A percentile compares a stretch with the other conserved stretches of the same genome.
Conservation (phyloP, 192 early-diverging fungal genomes). For the Backusella parvicylindrica region DNA sequence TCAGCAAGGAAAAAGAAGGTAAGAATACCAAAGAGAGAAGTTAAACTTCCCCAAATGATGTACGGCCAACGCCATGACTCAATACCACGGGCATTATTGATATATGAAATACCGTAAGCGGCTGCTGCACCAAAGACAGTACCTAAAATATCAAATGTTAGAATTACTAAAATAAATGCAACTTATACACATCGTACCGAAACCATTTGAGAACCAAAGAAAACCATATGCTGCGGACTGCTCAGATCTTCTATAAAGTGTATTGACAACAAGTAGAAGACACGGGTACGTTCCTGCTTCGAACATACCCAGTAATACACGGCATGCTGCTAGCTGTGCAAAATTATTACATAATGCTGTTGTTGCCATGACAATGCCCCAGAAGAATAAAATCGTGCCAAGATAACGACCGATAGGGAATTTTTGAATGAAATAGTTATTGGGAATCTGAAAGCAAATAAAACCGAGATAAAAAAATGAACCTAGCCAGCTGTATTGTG, state of each 20-base stretch:
- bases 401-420: conserved; percentile 16
- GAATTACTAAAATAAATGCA: too few relatives aligned
- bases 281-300: conserved; percentile 29
- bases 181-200: neutral
- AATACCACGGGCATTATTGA: neutral
- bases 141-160: neutral
- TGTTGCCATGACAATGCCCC: conserved; percentile 13
- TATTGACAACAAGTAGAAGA: conserved; percentile 17
- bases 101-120: conserved; percentile 23
- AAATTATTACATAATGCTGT: conserved; percentile 22
- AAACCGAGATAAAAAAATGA: conserved; percentile 25
- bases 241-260: conserved; percentile 28
- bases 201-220: conserved; percentile 23
- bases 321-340: conserved; percentile 15
- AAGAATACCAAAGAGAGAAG: conserved; percentile 17
- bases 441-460: conserved; percentile 20
- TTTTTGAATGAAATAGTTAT: conserved; percentile 26
- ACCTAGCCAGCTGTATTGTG: conserved; percentile 11
- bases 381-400: conserved; percentile 14
- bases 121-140: conserved; percentile 8
- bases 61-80: conserved; percentile 27
- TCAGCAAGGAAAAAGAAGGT: conserved; percentile 30
- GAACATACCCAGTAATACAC: conserved; percentile 24
- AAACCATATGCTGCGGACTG: conserved; percentile 14
- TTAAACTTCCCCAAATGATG: conserved; percentile 22